Evolutionary conservation across 495 filamentous ascomycete species (phyloP).

Genomic region (Amphirosellinia nigrospora): DNA sequence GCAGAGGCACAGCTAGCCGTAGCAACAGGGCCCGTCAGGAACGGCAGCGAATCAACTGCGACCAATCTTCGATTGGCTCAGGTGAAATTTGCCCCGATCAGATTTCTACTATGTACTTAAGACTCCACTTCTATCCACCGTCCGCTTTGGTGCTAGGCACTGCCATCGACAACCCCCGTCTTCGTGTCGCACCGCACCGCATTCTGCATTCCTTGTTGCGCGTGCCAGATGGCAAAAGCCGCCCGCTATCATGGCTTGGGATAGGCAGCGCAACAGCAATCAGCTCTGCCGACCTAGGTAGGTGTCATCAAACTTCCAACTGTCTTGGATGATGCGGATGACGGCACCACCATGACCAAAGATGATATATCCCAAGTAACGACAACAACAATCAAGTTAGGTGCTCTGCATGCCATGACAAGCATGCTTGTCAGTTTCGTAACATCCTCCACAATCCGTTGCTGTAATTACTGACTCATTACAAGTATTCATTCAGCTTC

Average conservation of each 20-base stretch:
- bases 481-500: not conserved
- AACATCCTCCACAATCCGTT: not conserved
- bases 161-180: slow-evolving; percentile 5
- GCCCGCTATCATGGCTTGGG: not conserved
- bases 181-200: slow-evolving; percentile 5
- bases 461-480: not conserved
- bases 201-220: not conserved
- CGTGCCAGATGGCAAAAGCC: slow-evolving; percentile 11
- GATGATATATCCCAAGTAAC: too few species aligned
- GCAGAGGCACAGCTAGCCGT: not conserved
- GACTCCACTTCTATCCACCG: too few species aligned
- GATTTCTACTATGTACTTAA: too few species aligned
- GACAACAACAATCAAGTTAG: too few species aligned
- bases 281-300: not conserved
- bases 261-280: not conserved
- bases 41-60: slow-evolving; percentile 12
- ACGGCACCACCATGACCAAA: not conserved
- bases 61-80: slow-evolving; percentile 16
- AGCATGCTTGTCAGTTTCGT: not conserved
- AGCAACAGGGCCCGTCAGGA: slow-evolving; percentile 2
- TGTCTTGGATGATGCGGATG: not conserved
- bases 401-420: not conserved
- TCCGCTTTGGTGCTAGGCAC: slow-evolving; percentile 10
- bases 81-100: slow-evolving; percentile 18
- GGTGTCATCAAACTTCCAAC: slow-evolving; percentile 2